Evolutionary conservation across 1,139 yeast genomes (phyloP).

Genomic region (Debaryomyces coudertii): DNA sequence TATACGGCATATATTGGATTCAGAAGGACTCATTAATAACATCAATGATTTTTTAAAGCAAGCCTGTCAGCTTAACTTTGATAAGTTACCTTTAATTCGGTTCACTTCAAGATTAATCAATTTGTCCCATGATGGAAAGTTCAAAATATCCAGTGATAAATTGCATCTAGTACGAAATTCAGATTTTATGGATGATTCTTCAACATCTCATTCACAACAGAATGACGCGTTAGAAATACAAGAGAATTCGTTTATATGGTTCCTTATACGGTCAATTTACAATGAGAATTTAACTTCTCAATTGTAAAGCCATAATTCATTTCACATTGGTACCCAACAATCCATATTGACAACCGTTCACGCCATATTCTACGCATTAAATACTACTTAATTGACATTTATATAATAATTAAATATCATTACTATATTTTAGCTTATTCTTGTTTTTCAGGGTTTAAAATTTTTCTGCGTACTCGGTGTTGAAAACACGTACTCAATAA

Average conservation of each 20-base stretch:
- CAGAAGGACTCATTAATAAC: constrained; percentile 10
- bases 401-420: background rate
- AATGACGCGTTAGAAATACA: constrained; percentile 13
- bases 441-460: constrained; percentile 5
- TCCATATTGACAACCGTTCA: too few relatives aligned
- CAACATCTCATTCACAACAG: constrained; percentile 15
- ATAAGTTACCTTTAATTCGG: constrained; percentile 23
- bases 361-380: too few relatives aligned
- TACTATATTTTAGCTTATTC: background rate
- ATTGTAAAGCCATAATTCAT: background rate
- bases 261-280: constrained; percentile 11
- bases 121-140: constrained; percentile 27
- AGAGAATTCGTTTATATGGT: constrained; percentile 12
- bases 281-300: constrained; percentile 6
- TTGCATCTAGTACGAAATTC: constrained; percentile 12
- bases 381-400: background rate
- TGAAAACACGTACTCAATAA: constrained; percentile 11
- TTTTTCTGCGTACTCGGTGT: constrained; percentile 5
- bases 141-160: constrained; percentile 21
- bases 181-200: constrained; percentile 17
- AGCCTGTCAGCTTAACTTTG: constrained; percentile 25
- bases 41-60: constrained; percentile 21
- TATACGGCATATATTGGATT: constrained; percentile 15
- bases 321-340: too few relatives aligned
- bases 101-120: constrained; percentile 25